These are phyloP conservation scores for Kuraishia piskuri DNA, from an alignment of 805 yeast genomes.

Conservation along the genomic window DNA sequence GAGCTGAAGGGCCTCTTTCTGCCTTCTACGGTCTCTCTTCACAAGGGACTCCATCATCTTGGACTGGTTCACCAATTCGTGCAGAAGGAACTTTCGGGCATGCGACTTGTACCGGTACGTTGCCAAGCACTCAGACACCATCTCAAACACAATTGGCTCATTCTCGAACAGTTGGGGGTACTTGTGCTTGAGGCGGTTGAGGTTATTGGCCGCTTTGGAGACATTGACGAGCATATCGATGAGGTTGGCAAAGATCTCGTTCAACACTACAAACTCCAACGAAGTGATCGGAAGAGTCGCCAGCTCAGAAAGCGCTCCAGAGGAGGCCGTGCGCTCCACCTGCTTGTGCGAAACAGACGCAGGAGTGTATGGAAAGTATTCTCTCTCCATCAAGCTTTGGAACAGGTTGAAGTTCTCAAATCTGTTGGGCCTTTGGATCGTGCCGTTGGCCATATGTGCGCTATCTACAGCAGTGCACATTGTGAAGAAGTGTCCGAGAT, in stretches of 20 bases:
- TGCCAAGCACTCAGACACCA: conserved; percentile 42
- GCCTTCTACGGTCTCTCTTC: conserved; percentile 30
- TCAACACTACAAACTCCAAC: conserved; percentile 13
- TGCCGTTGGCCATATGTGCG: conserved; percentile 4
- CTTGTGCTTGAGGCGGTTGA: conserved; percentile 42
- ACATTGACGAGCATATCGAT: conserved; percentile 17
- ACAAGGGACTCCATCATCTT: conserved; percentile 43
- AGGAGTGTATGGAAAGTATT: conserved; percentile 16
- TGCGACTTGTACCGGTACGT: conserved; percentile 53
- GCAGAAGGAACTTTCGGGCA: conserved; percentile 49
- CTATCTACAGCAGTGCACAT: conserved; percentile 4
- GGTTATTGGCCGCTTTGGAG: conserved; percentile 20
- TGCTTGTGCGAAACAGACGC: not conserved
- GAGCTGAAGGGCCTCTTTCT: conserved; percentile 6
- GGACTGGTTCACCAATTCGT: conserved; percentile 53
- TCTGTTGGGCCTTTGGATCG: conserved; percentile 5
- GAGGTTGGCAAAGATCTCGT: conserved; percentile 20
- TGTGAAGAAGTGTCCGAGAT: conserved; percentile 11
- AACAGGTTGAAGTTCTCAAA: conserved; percentile 6
- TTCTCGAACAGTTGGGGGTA: conserved; percentile 47
- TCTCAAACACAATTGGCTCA: conserved; percentile 41
- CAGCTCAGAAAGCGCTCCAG: conserved; percentile 8
- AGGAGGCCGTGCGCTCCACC: conserved; percentile 2
- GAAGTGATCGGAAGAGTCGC: conserved; percentile 6
- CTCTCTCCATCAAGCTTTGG: conserved; percentile 15